Base-by-base conservation (phyloP, 2,329 filamentous ascomycete genomes). In the Venturia oleaginea region DNA sequence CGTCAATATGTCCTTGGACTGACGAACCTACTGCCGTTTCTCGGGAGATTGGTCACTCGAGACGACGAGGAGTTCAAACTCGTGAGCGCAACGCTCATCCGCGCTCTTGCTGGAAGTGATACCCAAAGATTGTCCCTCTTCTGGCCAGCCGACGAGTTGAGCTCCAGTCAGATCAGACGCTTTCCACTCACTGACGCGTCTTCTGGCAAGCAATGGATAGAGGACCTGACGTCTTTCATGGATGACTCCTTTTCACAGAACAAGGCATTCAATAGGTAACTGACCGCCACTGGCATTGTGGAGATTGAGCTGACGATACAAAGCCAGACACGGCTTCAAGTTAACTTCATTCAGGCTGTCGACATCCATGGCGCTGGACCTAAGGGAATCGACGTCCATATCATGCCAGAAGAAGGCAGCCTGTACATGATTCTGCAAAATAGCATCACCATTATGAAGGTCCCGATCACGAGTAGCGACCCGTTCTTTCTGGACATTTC, bases 61-160 rank as follows among this genome's bases (percentile, higher is more conserved):
- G 59, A 37, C 59, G 59, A 40, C 11, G 59, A 60, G 59, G 59
- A 60, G 11, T 60, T 60, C 27, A 60, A 42, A 22, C 59, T 60
- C n/a, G 5, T 60, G 15, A 43, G 27, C 59, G 34, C 59, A 40
- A 60, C 59, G n/a, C n/a, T 60, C 37, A 37, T 60, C n/a, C 34
- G 59, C 13, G 59, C 59, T 40, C 59, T 60, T 43, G 40, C n/a
- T 40, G 51, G 30, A 57, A 57, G 51, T 34, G 40, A 60, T n/a
- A 40, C 32, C 10, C 59, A 60, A 37, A 40, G 59, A 19, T 60
- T 60, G n/a, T 60, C 40, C 13, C 40, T 60, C 22, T 60, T 60
- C n/a, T 60, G 59, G 59, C 59, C 59, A 40, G 24, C 59, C 15
- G 59, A 60, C 22, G 40, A 40, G 40, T 37, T 60, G 34, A 37